Percentiles rank a stretch among this genome's conserved stretches.
Conservation (phyloP, 768 basidiomycete genomes). For the Gelatoporia subvermispora region DNA sequence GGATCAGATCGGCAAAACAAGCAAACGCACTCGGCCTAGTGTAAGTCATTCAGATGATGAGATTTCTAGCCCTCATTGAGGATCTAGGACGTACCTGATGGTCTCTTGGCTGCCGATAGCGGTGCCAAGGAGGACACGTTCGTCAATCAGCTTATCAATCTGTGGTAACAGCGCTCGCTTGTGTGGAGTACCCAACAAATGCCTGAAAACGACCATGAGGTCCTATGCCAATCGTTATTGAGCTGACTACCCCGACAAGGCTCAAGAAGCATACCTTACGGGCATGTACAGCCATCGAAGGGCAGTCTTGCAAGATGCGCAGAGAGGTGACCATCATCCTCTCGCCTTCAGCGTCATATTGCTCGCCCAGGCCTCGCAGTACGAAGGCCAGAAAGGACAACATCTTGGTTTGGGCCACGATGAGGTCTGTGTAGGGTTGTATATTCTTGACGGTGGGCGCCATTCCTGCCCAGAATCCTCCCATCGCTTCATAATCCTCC, state of each 20-base stretch:
- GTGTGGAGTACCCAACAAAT: constrained; percentile 77
- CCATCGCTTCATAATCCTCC: constrained; percentile 76
- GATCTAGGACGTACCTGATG: constrained; percentile 49
- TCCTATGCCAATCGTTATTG: constrained; percentile 49
- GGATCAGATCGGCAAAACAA: constrained; percentile 88
- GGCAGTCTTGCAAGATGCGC: constrained; percentile 91
- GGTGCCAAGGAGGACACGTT: constrained; percentile 81
- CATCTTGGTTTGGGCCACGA: constrained; percentile 91
- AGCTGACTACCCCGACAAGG: background rate
- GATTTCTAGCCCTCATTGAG: background rate
- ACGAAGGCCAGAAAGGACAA: constrained; percentile 91
- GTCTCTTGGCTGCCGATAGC: constrained; percentile 83
- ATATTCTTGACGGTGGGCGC: constrained; percentile 70
- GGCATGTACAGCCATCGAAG: constrained; percentile 73
- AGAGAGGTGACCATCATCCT: constrained; percentile 74
- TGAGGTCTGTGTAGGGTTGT: constrained; percentile 73
- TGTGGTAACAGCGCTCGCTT: constrained; percentile 74
- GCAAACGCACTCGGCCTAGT: constrained; percentile 74
- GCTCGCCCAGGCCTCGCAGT: constrained; percentile 60
- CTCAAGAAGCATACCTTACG: constrained; percentile 59
- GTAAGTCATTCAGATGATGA: constrained; percentile 5
- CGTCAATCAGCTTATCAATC: constrained; percentile 87
- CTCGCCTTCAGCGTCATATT: constrained; percentile 73
- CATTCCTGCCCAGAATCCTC: constrained; percentile 78
- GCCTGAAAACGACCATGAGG: constrained; percentile 86